These are phyloP conservation scores for Cladophialophora immunda DNA, from an alignment of 2,329 filamentous ascomycete species.

Conservation along the genomic window DNA sequence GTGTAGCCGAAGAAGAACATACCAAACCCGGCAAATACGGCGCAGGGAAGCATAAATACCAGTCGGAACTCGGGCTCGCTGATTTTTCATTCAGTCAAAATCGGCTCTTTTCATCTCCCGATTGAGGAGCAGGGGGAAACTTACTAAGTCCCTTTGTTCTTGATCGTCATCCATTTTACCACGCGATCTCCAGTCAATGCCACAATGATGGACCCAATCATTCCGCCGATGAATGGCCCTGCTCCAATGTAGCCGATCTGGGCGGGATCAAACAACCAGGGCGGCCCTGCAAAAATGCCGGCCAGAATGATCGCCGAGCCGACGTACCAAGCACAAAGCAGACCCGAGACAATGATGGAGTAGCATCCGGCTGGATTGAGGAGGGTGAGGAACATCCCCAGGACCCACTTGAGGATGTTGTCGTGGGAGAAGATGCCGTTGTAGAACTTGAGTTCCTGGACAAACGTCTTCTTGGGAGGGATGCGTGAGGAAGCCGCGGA, in stretches of 20 bases:
- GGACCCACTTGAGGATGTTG: slow-evolving; percentile 41
- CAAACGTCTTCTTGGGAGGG: slow-evolving; percentile 35
- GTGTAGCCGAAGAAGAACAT: slow-evolving; percentile 45
- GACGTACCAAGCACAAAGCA: slow-evolving; percentile 42
- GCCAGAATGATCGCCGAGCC: slow-evolving; percentile 42
- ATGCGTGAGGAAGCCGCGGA: neutral
- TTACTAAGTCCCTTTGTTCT: slow-evolving; percentile 52
- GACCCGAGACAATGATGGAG: slow-evolving; percentile 34
- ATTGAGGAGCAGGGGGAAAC: slow-evolving; percentile 16
- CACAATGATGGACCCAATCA: slow-evolving; percentile 50
- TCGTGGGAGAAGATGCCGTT: slow-evolving; percentile 35
- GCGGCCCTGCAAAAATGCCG: slow-evolving; percentile 44
- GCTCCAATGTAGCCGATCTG: slow-evolving; percentile 42
- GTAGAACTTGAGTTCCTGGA: slow-evolving; percentile 37
- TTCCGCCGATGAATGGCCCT: slow-evolving; percentile 33
- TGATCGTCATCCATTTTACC: slow-evolving; percentile 50
- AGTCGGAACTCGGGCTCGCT: slow-evolving; percentile 45
- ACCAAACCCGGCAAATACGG: slow-evolving; percentile 39
- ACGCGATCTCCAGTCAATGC: slow-evolving; percentile 45
- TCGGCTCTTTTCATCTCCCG: neutral
- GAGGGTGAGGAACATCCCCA: slow-evolving; percentile 44
- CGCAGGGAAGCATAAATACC: slow-evolving; percentile 40
- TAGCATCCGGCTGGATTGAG: slow-evolving; percentile 44
- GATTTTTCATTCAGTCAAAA: neutral
- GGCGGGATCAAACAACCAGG: slow-evolving; percentile 44